Evolutionary conservation across 768 basidiomycete species (phyloP).

Genomic region (Hericium coralloides): DNA sequence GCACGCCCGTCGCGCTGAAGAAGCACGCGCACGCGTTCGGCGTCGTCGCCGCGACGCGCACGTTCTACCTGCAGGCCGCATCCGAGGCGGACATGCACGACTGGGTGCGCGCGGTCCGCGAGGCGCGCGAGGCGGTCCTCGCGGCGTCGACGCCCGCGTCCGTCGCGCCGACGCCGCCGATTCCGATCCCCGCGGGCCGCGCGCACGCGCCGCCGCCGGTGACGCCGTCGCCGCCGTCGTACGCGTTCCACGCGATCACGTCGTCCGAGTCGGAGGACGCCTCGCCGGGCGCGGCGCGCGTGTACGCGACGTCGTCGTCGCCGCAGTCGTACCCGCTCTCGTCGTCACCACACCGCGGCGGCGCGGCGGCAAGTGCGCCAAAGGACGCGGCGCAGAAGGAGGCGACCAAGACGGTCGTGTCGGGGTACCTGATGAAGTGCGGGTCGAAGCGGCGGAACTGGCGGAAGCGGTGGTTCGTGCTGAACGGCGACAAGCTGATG

Average conservation of each 20-base stretch:
- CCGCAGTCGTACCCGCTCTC: constrained; percentile 15
- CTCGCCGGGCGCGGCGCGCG: constrained; percentile 26
- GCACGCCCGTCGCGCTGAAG: constrained; percentile 81
- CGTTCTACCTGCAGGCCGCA: constrained; percentile 85
- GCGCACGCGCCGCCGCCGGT: constrained; percentile 19
- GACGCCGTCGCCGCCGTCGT: constrained; percentile 42
- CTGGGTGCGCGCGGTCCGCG: constrained; percentile 82
- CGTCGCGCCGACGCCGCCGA: constrained; percentile 33
- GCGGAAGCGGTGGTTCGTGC: constrained; percentile 95
- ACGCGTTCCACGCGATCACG: constrained; percentile 41
- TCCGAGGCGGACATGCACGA: constrained; percentile 60
- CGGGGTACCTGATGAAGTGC: constrained; percentile 95
- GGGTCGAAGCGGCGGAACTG: constrained; percentile 89
- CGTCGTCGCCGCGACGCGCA: constrained; percentile 81
- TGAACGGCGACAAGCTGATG: constrained; percentile 80
- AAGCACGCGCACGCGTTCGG: constrained; percentile 85
- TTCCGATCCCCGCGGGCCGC: constrained; percentile 32
- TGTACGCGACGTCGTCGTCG: constrained; percentile 21
- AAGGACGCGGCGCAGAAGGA: constrained; percentile 33
- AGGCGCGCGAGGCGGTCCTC: constrained; percentile 56
- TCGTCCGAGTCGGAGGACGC: constrained; percentile 78
- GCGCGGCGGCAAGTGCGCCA: neutral
- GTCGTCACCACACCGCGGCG: constrained; percentile 34
- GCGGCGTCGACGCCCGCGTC: constrained; percentile 52
- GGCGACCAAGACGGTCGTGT: constrained; percentile 70